Base-by-base conservation (phyloP, 352 stramenopile species). In the Blastocystis sp. region DNA sequence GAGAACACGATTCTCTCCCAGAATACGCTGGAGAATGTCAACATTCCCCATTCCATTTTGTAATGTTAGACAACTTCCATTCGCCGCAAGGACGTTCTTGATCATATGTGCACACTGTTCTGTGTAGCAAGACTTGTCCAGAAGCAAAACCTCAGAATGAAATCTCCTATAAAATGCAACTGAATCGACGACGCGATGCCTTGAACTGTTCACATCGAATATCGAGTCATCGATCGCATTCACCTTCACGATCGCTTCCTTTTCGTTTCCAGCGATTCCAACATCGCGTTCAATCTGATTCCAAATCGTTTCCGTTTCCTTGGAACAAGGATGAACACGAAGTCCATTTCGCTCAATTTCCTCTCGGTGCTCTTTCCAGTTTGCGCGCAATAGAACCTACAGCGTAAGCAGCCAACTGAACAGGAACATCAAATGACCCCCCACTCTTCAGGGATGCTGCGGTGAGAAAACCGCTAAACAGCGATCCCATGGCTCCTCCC, bases 1-100 rank as follows among this genome's bases (percentile, higher is more conserved):
- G 11, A 85, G 1, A 29, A 85, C 75, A 48, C 75, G 36, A 24
- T 85, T 34, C 44, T 73, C 51, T 72, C 75, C 75, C 4, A 85
- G 48, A 36, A 85, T 24, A 18, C 49, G 42, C 59, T 85, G 75
- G n/a, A 85, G 75, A 44, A 76, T 85, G 8, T 69, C 54, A 18
- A 85, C 75, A 72, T 85, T 85, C 42, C 75, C 75, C 75, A 85
- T 85, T 29, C 75, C 75, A 44, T 85, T 85, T 48, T 85, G 75
- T 1, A 85, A 29, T n/a, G 75, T 85, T 27, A 85, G 57, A 27
- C 57, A 85, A 8, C 1, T 64, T 53, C 75, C 75, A 44, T 27
- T 63, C 2, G 49, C 38, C 14, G 57, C 21, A 27, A 85, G 75
- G 51, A 85, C 63, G 14, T 32, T 61, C n/a, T 73, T 38, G n/a